These are phyloP conservation scores for Colletotrichum zoysiae DNA, from an alignment of 2,329 filamentous ascomycete genomes.

Conservation along the genomic window DNA sequence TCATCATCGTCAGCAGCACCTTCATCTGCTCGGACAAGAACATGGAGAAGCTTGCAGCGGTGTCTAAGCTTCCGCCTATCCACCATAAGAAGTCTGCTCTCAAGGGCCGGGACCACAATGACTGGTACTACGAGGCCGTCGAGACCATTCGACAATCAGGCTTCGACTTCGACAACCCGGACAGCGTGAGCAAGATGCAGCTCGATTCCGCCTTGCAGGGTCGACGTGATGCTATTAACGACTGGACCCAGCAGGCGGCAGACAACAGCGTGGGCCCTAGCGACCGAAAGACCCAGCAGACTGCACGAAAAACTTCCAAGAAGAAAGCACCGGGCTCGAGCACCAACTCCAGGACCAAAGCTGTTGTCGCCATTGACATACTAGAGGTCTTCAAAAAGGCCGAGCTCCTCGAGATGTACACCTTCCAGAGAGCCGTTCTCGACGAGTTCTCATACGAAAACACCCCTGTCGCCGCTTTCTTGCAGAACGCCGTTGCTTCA, in stretches of 20 bases:
- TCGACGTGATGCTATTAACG: background rate
- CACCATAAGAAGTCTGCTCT: background rate
- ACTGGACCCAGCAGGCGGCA: background rate
- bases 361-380: background rate
- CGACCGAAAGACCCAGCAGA: slow-evolving; percentile 25
- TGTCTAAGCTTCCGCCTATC: slow-evolving; percentile 25
- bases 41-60: slow-evolving; percentile 32
- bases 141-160: slow-evolving; percentile 6
- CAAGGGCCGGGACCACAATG: slow-evolving; percentile 17
- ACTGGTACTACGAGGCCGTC: slow-evolving; percentile 27
- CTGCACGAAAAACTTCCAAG: slow-evolving; percentile 20
- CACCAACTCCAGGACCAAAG: background rate
- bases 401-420: slow-evolving; percentile 53
- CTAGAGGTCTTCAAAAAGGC: slow-evolving; percentile 36
- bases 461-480: slow-evolving; percentile 48
- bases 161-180: slow-evolving; percentile 17
- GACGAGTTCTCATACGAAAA: slow-evolving; percentile 60
- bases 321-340: background rate
- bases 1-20: slow-evolving; percentile 54
- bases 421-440: slow-evolving; percentile 55
- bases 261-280: slow-evolving; percentile 29
- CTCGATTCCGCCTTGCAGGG: slow-evolving; percentile 1
- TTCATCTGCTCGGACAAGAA: slow-evolving; percentile 21
- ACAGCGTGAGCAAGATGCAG: background rate
- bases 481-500: slow-evolving; percentile 48